Evolutionary conservation across 2,329 filamentous ascomycete genomes (phyloP), one percentile per base, ranked within the genome.

Genomic region (Huntiella abstrusa): DNA sequence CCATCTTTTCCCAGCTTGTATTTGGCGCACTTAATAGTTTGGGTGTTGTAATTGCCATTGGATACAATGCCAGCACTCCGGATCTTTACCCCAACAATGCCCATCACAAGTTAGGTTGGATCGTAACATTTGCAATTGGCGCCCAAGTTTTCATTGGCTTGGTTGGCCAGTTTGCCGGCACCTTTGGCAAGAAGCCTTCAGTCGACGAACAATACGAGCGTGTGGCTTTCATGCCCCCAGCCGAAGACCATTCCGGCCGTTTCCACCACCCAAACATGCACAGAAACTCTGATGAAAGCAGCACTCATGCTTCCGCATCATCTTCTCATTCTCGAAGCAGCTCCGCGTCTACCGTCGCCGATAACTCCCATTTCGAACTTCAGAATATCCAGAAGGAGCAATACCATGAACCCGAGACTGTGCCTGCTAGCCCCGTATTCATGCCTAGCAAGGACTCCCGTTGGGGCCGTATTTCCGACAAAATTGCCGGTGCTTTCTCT

Each of bases 81-180:
- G 83, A 94, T 57, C 65, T 95, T 16, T 95, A 94, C 58, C 77
- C 77, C 32, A 79, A 82, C 57, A 93, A 93, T 57, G 74, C 80
- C n/a, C 87, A 95, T 60, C 78, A 86, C 64, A 86, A 83, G 59
- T 70, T 88, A 38, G 86, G 86, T 46, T 96, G 88, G 88, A 68
- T 83, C 37, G 70, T 80, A 28, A 88, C 81, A 3, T 81, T 75
- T 67, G 66, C 87, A 3, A 68, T 82, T 8, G 69, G 68, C 45
- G 75, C 71, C 0, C 88, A 94, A 63, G 69, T 80, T 12, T 55
- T 80, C 35, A 65, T 93, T 57, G 73, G 75, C 42, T 58, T 85
- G 46, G 62, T 84, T 41, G 76, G 77, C 45, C 64, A 69, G 37
- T 73, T 81, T 51, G 68, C 71, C 4, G 68, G 69, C 12, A 22